Evolutionary conservation across 495 filamentous ascomycete species (phyloP).

Genomic region (Podospora anserina): DNA sequence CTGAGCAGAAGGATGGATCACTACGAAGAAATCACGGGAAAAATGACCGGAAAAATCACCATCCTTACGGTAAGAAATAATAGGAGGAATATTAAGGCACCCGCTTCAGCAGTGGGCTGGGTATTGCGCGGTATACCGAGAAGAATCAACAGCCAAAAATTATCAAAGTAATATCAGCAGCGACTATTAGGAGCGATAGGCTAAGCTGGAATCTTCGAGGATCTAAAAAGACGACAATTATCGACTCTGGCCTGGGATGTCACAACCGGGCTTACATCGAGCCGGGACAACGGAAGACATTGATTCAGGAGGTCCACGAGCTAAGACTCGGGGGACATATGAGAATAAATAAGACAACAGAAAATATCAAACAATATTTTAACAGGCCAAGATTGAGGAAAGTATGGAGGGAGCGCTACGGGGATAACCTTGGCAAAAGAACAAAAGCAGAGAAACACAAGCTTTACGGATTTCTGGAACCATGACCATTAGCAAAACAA

Average conservation of each 20-base stretch:
- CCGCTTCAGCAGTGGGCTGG: too few relatives aligned
- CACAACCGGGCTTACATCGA: neutral
- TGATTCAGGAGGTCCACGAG: neutral
- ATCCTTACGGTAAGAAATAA: too few relatives aligned
- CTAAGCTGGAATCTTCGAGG: neutral
- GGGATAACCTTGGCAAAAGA: neutral
- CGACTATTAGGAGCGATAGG: neutral
- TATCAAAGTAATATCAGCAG: too few relatives aligned
- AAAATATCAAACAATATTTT: neutral
- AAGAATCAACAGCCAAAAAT: too few relatives aligned
- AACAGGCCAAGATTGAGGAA: neutral
- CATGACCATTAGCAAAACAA: neutral
- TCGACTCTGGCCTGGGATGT: neutral
- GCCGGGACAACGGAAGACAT: neutral
- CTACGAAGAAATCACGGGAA: neutral
- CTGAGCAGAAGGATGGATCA: constrained; percentile 8
- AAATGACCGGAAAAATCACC: too few relatives aligned
- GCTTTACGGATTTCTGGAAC: neutral
- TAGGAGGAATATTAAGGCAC: too few relatives aligned
- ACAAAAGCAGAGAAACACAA: neutral
- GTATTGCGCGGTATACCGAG: too few relatives aligned
- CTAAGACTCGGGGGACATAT: neutral
- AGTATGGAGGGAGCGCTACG: neutral
- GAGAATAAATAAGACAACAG: neutral
- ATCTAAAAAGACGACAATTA: neutral